Conservation (phyloP, 768 basidiomycete genomes). For the Mycena vitilis region DNA sequence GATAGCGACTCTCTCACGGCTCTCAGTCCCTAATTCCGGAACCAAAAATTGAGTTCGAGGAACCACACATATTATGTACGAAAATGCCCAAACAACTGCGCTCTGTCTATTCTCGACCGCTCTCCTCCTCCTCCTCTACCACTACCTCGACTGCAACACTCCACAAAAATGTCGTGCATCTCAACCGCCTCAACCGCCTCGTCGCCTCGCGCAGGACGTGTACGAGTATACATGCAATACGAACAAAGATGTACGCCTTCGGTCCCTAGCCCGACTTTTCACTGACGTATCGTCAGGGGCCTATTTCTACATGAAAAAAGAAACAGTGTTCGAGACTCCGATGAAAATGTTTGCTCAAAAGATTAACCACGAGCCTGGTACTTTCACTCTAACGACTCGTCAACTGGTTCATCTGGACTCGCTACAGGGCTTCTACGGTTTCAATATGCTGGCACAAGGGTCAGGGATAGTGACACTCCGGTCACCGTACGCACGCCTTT, state of each 20-base stretch:
- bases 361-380: neutral
- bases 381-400: neutral
- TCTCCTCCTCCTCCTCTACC: too few species aligned
- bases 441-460: too few species aligned
- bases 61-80: too few species aligned
- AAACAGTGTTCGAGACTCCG: neutral
- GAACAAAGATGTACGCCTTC: neutral
- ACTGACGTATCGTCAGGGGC: neutral
- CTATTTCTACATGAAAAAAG: neutral
- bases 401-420: neutral
- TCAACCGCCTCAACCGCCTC: too few species aligned
- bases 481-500: neutral
- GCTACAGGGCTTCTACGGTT: too few species aligned
- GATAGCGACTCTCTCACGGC: constrained; percentile 11
- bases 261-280: neutral
- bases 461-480: constrained; percentile 19
- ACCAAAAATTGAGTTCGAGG: neutral
- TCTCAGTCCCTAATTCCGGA: neutral
- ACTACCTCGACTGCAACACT: neutral
- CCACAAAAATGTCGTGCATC: neutral
- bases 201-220: neutral
- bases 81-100: too few species aligned
- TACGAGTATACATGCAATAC: neutral
- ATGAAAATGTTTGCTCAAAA: constrained; percentile 6
- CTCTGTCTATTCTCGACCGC: too few species aligned